A percentile compares a stretch with the other conserved stretches of the same genome.
Evolutionary conservation across 2,329 filamentous ascomycete species (phyloP).

Genomic region (Verticillium dahliae): DNA sequence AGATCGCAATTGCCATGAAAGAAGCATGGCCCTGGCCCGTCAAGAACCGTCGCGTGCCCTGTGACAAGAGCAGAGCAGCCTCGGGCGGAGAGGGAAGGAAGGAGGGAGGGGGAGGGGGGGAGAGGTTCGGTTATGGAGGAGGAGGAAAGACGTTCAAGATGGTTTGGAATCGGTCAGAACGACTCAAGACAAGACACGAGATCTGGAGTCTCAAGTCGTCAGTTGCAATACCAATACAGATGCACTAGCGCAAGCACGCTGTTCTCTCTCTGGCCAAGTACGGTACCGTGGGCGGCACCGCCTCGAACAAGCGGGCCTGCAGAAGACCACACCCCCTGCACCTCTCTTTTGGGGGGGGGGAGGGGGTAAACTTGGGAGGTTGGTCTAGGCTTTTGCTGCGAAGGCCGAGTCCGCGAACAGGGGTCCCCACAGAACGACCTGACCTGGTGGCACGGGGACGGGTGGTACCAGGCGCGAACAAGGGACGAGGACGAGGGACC

Average conservation of each 20-base stretch:
- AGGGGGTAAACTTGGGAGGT: background rate
- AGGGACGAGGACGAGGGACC: background rate
- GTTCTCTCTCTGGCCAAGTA: background rate
- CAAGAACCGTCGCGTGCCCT: background rate
- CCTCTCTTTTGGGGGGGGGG: background rate
- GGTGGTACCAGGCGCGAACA: constrained; percentile 5
- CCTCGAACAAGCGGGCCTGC: constrained; percentile 9
- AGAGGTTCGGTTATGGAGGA: constrained; percentile 1
- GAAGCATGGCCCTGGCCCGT: background rate
- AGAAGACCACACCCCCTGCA: constrained; percentile 2
- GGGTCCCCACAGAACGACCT: constrained; percentile 10
- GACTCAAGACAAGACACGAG: constrained; percentile 1
- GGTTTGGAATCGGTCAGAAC: constrained; percentile 1
- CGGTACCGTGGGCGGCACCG: constrained; percentile 3
- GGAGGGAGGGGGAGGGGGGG: background rate
- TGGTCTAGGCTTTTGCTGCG: background rate
- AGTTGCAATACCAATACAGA: background rate
- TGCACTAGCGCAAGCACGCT: background rate
- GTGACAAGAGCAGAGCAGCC: background rate
- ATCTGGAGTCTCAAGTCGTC: background rate
- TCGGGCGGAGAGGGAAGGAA: background rate
- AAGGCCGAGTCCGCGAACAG: constrained; percentile 4
- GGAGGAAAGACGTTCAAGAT: constrained; percentile 1
- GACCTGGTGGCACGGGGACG: background rate
- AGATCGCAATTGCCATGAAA: background rate